A percentile compares a stretch with the other conserved stretches of the same genome.
phyloP scores from a whole-genome alignment of 495 filamentous ascomycete species.

The Tirmania nivea region DNA sequence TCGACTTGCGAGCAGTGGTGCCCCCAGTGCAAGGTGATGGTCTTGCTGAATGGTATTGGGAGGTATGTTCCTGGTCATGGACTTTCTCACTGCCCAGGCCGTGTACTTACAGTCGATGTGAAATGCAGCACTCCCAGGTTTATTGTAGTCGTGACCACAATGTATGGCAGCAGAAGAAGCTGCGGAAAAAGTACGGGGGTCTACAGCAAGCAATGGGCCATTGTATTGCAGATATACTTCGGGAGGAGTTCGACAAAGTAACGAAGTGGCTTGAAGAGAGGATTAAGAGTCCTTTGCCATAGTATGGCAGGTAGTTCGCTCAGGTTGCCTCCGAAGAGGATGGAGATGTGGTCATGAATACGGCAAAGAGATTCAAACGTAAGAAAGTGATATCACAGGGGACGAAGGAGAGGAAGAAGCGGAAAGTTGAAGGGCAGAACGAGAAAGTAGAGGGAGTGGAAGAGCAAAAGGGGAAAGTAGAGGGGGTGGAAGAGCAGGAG shows the following conservation, averaged over 20 bases:
- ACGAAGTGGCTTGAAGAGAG: neutral
- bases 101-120: too few relatives aligned
- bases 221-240: neutral
- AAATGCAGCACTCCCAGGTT: constrained; percentile 19
- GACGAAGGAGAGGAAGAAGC: constrained; percentile 8
- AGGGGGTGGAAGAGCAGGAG: neutral
- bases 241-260: neutral
- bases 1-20: constrained; percentile 20
- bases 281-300: neutral
- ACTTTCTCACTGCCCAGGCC: too few relatives aligned
- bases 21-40: constrained; percentile 20
- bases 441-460: neutral
- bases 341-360: neutral
- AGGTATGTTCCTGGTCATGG: neutral
- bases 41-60: constrained; percentile 23
- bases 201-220: neutral
- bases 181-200: constrained; percentile 12
- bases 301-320: neutral
- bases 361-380: constrained; percentile 4
- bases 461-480: neutral
- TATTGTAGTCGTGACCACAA: constrained; percentile 7
- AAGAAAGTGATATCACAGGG: constrained; percentile 8
- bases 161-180: constrained; percentile 9
- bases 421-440: neutral
- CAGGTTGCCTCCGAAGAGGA: neutral